Percentiles rank a stretch among this genome's conserved stretches.
phyloP scores from a whole-genome alignment of 768 basidiomycete genomes.

The Mycena haematopus region DNA sequence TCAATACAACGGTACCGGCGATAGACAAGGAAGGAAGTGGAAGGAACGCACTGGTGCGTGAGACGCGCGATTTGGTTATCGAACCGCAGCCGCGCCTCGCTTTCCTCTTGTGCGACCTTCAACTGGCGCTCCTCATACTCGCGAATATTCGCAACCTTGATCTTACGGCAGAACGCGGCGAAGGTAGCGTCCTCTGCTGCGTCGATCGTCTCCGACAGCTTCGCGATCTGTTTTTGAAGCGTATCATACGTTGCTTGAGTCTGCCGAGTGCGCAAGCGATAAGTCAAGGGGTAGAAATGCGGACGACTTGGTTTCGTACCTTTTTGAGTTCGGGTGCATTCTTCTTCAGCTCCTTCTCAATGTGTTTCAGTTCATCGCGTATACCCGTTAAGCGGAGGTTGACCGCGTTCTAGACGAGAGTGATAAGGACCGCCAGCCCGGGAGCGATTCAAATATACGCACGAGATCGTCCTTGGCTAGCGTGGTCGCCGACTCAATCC shows the following conservation, averaged over 20 bases:
- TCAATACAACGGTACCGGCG: conserved; percentile 9
- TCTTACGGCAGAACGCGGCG: conserved; percentile 75
- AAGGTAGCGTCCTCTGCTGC: conserved; percentile 85
- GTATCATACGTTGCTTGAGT: conserved; percentile 57
- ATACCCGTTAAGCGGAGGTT: conserved; percentile 78
- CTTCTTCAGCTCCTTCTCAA: conserved; percentile 73
- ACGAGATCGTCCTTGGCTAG: conserved; percentile 87
- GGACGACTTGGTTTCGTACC: conserved; percentile 43
- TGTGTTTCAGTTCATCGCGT: conserved; percentile 84
- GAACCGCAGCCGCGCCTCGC: conserved; percentile 80
- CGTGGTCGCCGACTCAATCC: conserved; percentile 78
- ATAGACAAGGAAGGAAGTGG: not conserved
- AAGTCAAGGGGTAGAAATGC: not conserved
- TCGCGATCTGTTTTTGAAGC: conserved; percentile 61
- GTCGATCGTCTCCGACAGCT: conserved; percentile 65
- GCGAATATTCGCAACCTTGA: conserved; percentile 81
- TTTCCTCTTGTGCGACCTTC: conserved; percentile 87
- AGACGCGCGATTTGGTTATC: conserved; percentile 88
- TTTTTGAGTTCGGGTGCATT: conserved; percentile 74
- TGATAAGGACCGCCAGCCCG: conserved; percentile 1
- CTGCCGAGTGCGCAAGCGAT: conserved; percentile 40
- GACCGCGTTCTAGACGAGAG: conserved; percentile 64
- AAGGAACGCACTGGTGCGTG: conserved; percentile 73
- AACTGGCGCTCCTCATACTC: conserved; percentile 95
- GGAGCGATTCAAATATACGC: conserved; percentile 32